Percentiles rank a stretch among this genome's conserved stretches.
phyloP scores from a whole-genome alignment of 305 asterid species.

The Fraxinus angustifolia region DNA sequence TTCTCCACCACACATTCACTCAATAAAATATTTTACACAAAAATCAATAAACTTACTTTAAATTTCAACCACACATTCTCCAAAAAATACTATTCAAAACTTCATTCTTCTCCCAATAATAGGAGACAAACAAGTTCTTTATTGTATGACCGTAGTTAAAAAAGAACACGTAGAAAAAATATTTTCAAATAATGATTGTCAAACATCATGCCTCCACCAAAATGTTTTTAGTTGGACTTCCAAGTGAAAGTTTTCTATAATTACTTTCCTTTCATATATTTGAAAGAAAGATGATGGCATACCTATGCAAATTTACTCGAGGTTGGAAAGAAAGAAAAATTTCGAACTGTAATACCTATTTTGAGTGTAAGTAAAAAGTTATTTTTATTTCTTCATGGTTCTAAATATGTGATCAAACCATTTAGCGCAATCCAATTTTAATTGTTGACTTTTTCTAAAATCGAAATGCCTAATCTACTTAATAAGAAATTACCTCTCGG shows the following conservation, averaged over 20 bases:
- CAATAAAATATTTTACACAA: no score
- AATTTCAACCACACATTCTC: no score
- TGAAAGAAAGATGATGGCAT: neutral
- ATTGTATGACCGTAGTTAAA: no score
- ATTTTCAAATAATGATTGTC: no score
- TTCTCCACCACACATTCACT: no score
- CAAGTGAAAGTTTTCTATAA: neutral
- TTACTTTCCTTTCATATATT: no score
- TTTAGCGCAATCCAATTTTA: neutral
- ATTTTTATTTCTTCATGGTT: neutral
- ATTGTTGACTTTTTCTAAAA: neutral
- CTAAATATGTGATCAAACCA: neutral
- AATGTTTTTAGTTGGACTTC: no score
- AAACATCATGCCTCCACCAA: neutral
- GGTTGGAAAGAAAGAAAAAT: neutral
- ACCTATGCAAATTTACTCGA: neutral
- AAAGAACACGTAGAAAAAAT: no score
- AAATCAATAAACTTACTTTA: no score
- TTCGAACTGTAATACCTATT: neutral
- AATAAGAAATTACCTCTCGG: neutral
- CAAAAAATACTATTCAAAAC: no score
- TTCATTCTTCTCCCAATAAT: no score
- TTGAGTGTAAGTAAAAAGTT: neutral
- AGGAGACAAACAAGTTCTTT: no score
- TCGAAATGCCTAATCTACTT: neutral